A percentile compares a stretch with the other conserved stretches of the same genome.
phyloP scores from a whole-genome alignment of 169 alveolate species.

The Neospora caninum region DNA sequence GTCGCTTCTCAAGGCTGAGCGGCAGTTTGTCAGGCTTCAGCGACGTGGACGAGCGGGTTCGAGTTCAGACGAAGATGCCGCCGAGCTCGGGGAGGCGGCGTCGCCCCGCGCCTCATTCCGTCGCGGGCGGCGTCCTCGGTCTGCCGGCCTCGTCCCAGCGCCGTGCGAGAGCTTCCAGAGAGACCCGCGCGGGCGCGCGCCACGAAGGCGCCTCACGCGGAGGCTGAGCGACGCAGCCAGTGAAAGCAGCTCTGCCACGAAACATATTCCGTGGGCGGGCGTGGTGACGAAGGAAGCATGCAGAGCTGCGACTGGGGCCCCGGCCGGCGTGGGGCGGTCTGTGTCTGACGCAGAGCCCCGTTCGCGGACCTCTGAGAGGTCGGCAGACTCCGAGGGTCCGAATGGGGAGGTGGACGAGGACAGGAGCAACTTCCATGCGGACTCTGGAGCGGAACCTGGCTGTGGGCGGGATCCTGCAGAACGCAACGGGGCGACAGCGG shows the following conservation, averaged over 20 bases:
- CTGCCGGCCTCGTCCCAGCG: not conserved
- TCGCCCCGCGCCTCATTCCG: not conserved
- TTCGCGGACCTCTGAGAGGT: no score
- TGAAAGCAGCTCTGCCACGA: not conserved
- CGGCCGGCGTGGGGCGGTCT: no score
- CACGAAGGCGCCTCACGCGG: not conserved
- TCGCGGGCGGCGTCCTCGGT: not conserved
- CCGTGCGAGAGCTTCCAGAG: not conserved
- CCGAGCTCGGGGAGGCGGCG: not conserved
- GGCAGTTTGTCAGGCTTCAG: not conserved
- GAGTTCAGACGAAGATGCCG: not conserved
- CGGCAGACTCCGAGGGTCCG: no score
- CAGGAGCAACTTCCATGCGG: no score
- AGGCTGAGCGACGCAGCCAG: not conserved
- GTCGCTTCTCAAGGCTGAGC: no score
- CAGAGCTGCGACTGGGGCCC: not conserved
- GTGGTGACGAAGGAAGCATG: not conserved
- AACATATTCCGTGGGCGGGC: constrained; percentile 25
- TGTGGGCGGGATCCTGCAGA: no score
- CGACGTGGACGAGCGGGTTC: not conserved
- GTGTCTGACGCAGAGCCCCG: no score
- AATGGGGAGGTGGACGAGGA: no score
- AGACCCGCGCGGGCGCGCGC: no score
- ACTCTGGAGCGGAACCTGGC: no score
- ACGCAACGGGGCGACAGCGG: no score